Evolutionary conservation across 148 eudicot species (phyloP).

Genomic region (Heliosperma pusillum): DNA sequence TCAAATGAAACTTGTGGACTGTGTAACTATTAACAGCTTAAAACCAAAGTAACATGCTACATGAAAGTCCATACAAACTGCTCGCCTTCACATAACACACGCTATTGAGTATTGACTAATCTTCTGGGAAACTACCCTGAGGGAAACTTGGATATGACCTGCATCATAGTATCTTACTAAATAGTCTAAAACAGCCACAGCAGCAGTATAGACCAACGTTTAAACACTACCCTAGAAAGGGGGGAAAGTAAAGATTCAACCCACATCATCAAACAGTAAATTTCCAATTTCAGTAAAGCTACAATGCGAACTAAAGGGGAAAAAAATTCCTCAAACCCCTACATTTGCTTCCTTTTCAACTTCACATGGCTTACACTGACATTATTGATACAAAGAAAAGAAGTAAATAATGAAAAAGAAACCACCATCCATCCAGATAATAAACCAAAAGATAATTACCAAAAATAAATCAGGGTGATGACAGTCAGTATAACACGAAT

Average conservation of each 20-base stretch:
- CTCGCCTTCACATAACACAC: neutral
- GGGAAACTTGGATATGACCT: neutral
- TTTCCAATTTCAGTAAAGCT: no score
- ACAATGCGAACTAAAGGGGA: no score
- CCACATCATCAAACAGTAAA: no score
- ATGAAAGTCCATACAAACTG: neutral
- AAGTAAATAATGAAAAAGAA: neutral
- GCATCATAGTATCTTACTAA: neutral
- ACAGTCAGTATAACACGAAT: neutral
- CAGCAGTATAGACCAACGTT: neutral
- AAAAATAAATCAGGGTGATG: neutral
- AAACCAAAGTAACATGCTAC: neutral
- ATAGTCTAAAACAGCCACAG: no score
- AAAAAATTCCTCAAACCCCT: neutral
- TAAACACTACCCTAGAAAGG: neutral
- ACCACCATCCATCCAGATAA: neutral
- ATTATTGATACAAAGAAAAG: neutral
- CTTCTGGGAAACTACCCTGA: neutral
- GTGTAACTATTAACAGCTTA: neutral
- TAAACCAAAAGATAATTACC: neutral
- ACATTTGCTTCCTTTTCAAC: no score
- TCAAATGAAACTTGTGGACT: neutral
- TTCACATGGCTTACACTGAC: neutral
- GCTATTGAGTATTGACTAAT: neutral
- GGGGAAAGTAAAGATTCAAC: neutral